Conservation (phyloP, 1,284 basidiomycete species). For the Trichosporon sp. region DNA sequence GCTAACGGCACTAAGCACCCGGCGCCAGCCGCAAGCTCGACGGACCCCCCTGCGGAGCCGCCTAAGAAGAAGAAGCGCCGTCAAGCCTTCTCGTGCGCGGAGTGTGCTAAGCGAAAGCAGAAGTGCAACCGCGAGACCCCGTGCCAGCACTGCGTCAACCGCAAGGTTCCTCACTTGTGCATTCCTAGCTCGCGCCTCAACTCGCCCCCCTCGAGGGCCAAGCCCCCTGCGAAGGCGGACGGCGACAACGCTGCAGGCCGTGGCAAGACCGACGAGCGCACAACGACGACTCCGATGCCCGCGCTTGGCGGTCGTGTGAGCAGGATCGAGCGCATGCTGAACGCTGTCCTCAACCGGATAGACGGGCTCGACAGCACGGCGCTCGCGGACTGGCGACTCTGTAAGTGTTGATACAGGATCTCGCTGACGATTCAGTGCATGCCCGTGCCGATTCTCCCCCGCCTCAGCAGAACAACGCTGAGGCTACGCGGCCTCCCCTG, state of each 20-base stretch:
- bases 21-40: conserved; percentile 9
- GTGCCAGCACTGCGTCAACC: conserved; percentile 43
- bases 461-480: conserved; percentile 15
- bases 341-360: conserved; percentile 38
- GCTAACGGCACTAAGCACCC: conserved; percentile 21
- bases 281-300: not conserved
- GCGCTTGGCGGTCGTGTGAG: conserved; percentile 6
- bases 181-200: conserved; percentile 23
- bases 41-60: conserved; percentile 7
- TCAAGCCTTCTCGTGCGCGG: conserved; percentile 41
- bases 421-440: conserved; percentile 26
- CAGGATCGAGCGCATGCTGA: conserved; percentile 40
- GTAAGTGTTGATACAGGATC: conserved; percentile 25
- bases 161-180: conserved; percentile 41
- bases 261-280: not conserved
- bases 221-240: conserved; percentile 6
- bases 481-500: conserved; percentile 8
- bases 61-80: conserved; percentile 46
- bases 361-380: conserved; percentile 35
- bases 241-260: not conserved
- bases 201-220: conserved; percentile 5
- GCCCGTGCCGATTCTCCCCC: conserved; percentile 30
- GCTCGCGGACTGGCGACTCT: conserved; percentile 37
- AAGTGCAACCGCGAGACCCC: conserved; percentile 47
- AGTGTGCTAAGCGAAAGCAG: conserved; percentile 47